These are phyloP conservation scores for Pyricularia pennisetigena DNA, from an alignment of 2,329 filamentous ascomycete species.

Conservation along the genomic window DNA sequence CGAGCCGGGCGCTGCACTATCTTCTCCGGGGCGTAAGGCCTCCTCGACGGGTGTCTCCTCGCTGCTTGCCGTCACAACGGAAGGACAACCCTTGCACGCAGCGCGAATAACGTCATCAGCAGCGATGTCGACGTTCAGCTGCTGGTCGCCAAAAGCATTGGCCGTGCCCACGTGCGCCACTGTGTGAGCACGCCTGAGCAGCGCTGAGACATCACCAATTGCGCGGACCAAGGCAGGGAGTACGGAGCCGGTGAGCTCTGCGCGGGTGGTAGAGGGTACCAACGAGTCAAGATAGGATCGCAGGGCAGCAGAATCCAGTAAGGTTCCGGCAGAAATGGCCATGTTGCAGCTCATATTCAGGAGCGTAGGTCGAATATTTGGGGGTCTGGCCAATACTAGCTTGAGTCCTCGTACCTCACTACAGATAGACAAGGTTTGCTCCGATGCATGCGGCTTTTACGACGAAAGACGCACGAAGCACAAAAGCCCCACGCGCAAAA, in stretches of 20 bases:
- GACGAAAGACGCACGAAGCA: too few relatives aligned
- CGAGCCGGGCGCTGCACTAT: neutral
- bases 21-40: conserved; percentile 12
- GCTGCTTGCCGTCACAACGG: conserved; percentile 42
- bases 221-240: neutral
- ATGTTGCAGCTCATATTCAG: neutral
- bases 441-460: too few relatives aligned
- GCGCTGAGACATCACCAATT: neutral
- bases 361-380: neutral
- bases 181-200: neutral
- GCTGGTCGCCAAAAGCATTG: conserved; percentile 49
- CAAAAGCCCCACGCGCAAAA: too few relatives aligned
- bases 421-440: too few relatives aligned
- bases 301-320: neutral
- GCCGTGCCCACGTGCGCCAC: conserved; percentile 25
- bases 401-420: too few relatives aligned
- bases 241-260: neutral
- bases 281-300: neutral
- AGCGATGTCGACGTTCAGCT: conserved; percentile 47
- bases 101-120: conserved; percentile 38
- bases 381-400: neutral
- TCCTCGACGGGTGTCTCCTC: conserved; percentile 50
- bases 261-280: neutral
- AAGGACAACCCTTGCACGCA: conserved; percentile 30
- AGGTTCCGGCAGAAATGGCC: neutral